Conservation (phyloP, 257 asterid genomes). For the Leonotis leonurus region DNA sequence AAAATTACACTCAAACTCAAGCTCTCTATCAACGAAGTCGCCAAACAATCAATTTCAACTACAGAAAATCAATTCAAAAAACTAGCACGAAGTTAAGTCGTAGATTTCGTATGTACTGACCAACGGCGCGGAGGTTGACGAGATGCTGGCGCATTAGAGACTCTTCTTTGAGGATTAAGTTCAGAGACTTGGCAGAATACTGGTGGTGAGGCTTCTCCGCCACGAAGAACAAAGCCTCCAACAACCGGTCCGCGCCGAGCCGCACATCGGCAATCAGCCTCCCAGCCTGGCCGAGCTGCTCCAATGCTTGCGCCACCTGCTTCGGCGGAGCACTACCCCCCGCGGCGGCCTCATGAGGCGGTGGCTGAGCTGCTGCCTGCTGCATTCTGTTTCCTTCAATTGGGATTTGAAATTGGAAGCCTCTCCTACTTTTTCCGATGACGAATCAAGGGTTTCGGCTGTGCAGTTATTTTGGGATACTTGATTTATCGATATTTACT, state of each 20-base stretch:
- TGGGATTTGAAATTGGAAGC: background rate
- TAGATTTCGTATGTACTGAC: conserved; percentile 26
- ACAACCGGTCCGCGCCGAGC: conserved; percentile 88
- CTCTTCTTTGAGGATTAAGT: conserved; percentile 61
- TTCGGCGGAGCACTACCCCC: conserved; percentile 82
- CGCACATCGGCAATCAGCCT: conserved; percentile 87
- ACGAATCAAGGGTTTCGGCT: background rate
- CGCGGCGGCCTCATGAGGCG: conserved; percentile 32
- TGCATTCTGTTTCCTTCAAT: conserved; percentile 29
- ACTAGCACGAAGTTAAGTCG: background rate
- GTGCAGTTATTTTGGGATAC: background rate
- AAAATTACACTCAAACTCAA: background rate
- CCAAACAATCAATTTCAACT: background rate
- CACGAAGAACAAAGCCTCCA: conserved; percentile 60
- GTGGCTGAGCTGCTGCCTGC: conserved; percentile 36
- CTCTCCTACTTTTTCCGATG: background rate
- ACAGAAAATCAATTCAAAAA: background rate
- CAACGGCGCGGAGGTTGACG: conserved; percentile 63
- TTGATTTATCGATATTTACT: too few species aligned
- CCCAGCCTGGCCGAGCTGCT: conserved; percentile 78
- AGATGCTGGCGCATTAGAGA: conserved; percentile 68
- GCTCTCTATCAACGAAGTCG: background rate
- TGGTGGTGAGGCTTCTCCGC: conserved; percentile 67
- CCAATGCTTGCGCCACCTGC: conserved; percentile 96
- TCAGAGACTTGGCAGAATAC: conserved; percentile 51